A percentile compares a stretch with the other conserved stretches of the same genome.
Conservation (phyloP, 129 eudicot genomes). For the Saussurea involucrata region DNA sequence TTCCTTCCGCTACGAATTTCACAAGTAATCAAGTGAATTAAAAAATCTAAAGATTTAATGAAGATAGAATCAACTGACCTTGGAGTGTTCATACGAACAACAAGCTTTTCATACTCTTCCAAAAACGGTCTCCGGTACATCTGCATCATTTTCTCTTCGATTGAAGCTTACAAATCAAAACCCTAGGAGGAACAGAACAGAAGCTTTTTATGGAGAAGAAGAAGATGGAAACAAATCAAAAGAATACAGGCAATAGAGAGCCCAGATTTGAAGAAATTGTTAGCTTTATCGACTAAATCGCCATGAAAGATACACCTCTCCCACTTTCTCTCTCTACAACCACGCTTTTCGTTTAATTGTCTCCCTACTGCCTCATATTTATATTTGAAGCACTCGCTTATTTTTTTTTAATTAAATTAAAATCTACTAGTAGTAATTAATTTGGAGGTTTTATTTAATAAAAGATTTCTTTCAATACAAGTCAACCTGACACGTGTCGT, state of each 20-base stretch:
- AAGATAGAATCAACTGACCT: slow-evolving; percentile 36
- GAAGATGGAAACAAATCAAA: not conserved
- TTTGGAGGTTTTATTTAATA: not conserved
- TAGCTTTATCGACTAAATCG: slow-evolving; percentile 29
- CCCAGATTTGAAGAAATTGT: slow-evolving; percentile 25
- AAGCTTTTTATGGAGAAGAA: not conserved
- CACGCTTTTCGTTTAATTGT: slow-evolving; percentile 35
- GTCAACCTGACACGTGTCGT: slow-evolving; percentile 24
- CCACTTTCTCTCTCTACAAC: slow-evolving; percentile 19
- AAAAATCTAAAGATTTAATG: not conserved
- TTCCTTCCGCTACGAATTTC: not conserved
- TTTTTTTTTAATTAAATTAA: not conserved
- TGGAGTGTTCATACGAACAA: slow-evolving; percentile 73
- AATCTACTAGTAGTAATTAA: not conserved
- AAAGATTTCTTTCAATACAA: slow-evolving; percentile 16
- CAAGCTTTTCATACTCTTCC: slow-evolving; percentile 88
- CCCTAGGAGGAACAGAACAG: not conserved
- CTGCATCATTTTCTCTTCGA: slow-evolving; percentile 20
- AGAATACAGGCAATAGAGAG: slow-evolving; percentile 14
- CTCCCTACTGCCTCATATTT: slow-evolving; percentile 1
- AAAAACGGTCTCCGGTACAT: slow-evolving; percentile 70
- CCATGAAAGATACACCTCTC: slow-evolving; percentile 12
- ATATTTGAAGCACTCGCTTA: not conserved
- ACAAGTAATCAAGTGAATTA: not conserved
- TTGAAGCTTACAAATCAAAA: not conserved